Percentiles rank a stretch among this genome's conserved stretches.
Evolutionary conservation across 768 basidiomycete species (phyloP).

Genomic region (Pleurotus citrinopileatus): DNA sequence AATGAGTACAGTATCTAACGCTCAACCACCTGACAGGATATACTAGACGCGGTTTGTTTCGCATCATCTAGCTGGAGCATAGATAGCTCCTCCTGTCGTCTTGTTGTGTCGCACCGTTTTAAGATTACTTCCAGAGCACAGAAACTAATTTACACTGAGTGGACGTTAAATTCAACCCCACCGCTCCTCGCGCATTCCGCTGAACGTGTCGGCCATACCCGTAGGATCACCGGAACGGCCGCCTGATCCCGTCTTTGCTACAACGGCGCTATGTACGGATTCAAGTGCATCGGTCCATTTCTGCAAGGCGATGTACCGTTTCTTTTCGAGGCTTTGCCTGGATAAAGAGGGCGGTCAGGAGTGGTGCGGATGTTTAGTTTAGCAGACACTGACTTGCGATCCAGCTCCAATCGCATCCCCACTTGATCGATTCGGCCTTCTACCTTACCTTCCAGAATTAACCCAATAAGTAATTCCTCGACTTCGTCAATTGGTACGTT

Average conservation of each 20-base stretch:
- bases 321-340: slow-evolving; percentile 86
- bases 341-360: slow-evolving; percentile 1
- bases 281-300: slow-evolving; percentile 85
- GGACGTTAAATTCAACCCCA: slow-evolving; percentile 26
- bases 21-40: too few relatives aligned
- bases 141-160: slow-evolving; percentile 4
- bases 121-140: not conserved
- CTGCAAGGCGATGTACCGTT: slow-evolving; percentile 75
- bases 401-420: slow-evolving; percentile 87
- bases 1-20: too few relatives aligned
- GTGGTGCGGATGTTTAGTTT: not conserved
- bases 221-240: slow-evolving; percentile 35
- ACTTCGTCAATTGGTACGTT: slow-evolving; percentile 92
- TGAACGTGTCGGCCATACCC: slow-evolving; percentile 30
- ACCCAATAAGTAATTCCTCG: slow-evolving; percentile 88
- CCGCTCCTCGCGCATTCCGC: slow-evolving; percentile 30
- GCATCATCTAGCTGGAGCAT: too few relatives aligned
- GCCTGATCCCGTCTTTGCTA: slow-evolving; percentile 61
- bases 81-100: not conserved
- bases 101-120: not conserved
- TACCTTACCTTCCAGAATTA: slow-evolving; percentile 96
- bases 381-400: slow-evolving; percentile 62
- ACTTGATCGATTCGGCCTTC: slow-evolving; percentile 98
- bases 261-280: slow-evolving; percentile 70
- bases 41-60: too few relatives aligned